A percentile compares a stretch with the other conserved stretches of the same genome.
These are phyloP conservation scores for Lentithecium fluviatile DNA, from an alignment of 495 filamentous ascomycete species.

Conservation along the genomic window DNA sequence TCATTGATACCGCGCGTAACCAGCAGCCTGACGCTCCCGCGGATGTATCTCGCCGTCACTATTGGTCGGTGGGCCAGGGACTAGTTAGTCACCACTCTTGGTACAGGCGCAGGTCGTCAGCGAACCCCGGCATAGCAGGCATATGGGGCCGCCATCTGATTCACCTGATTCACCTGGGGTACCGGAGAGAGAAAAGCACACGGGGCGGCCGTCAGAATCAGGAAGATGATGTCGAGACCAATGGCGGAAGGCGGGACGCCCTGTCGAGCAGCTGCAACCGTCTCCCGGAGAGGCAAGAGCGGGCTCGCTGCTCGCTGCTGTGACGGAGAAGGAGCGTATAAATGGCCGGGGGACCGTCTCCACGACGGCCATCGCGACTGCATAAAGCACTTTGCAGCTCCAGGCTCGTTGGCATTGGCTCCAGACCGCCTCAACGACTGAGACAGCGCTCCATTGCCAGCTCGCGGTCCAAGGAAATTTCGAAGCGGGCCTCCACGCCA, in stretches of 20 bases:
- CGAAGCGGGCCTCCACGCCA: constrained; percentile 3
- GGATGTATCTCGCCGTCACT: no score
- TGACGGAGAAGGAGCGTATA: constrained; percentile 28
- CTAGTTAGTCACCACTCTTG: no score
- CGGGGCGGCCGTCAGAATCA: constrained; percentile 23
- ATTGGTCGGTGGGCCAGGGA: no score
- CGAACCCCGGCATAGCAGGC: constrained; percentile 1
- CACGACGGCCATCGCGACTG: constrained; percentile 12
- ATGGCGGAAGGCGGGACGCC: constrained; percentile 32
- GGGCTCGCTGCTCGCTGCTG: background rate
- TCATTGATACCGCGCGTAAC: no score
- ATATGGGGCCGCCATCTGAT: constrained; percentile 17
- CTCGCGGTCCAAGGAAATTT: constrained; percentile 5
- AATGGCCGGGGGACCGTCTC: constrained; percentile 27
- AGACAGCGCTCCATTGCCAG: constrained; percentile 8
- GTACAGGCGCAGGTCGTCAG: no score
- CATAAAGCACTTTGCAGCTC: constrained; percentile 25
- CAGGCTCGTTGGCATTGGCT: constrained; percentile 18
- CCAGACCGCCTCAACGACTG: constrained; percentile 6
- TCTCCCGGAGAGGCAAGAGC: constrained; percentile 32
- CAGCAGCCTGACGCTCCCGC: no score
- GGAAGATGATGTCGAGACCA: constrained; percentile 24
- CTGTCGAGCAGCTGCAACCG: constrained; percentile 22
- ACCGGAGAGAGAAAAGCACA: constrained; percentile 22
- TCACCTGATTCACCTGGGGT: constrained; percentile 27